Percentiles rank a stretch among this genome's conserved stretches.
phyloP scores from a whole-genome alignment of 257 asterid species.

The Voacanga thouarsii region DNA sequence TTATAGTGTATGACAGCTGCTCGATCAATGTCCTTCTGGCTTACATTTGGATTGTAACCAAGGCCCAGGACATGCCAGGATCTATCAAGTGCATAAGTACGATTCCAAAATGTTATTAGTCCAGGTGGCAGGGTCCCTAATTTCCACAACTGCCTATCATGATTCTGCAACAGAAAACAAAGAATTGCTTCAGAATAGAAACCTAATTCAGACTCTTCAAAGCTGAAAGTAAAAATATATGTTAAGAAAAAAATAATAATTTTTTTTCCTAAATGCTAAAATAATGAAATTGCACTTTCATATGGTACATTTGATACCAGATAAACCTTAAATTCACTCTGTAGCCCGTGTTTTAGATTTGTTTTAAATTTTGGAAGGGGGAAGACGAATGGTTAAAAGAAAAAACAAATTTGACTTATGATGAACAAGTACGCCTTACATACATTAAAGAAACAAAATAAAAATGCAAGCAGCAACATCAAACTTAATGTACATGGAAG shows the following conservation, averaged over 20 bases:
- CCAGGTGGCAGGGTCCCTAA: slow-evolving; percentile 96
- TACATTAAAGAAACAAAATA: neutral
- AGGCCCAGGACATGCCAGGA: slow-evolving; percentile 96
- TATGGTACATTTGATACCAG: neutral
- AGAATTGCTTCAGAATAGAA: slow-evolving; percentile 4
- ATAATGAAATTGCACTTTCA: neutral
- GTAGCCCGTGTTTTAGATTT: neutral
- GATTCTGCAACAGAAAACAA: slow-evolving; percentile 49
- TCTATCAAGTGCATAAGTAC: slow-evolving; percentile 59
- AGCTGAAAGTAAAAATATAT: neutral
- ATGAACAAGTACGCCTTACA: neutral
- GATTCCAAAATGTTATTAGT: slow-evolving; percentile 83
- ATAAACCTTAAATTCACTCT: neutral
- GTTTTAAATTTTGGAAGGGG: neutral
- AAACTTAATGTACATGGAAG: neutral
- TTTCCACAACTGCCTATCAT: slow-evolving; percentile 80
- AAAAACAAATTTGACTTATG: neutral
- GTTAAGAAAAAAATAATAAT: neutral
- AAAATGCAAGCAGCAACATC: neutral
- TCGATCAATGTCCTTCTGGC: slow-evolving; percentile 66
- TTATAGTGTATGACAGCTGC: slow-evolving; percentile 90
- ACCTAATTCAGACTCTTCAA: neutral
- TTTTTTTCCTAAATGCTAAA: neutral
- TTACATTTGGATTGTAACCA: slow-evolving; percentile 69
- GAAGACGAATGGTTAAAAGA: no score